Evolutionary conservation across 495 filamentous ascomycete species (phyloP), one percentile per base, ranked within the genome.

Genomic region (Penicillium dipodomyicola): DNA sequence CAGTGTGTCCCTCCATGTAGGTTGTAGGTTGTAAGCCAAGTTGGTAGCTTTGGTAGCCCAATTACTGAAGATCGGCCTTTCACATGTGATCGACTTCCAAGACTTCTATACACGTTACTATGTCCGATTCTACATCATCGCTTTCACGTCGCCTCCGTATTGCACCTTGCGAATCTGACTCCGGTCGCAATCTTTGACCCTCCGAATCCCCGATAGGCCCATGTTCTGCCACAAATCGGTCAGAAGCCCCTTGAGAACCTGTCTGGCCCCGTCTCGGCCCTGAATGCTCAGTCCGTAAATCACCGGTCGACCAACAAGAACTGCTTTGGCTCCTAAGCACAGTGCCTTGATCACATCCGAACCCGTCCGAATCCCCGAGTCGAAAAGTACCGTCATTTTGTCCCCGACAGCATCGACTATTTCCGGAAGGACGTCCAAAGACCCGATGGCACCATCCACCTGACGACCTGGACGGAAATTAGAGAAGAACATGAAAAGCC

Each of bases 241-340:
- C 41, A 85, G 65, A 15, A 86, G 63, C 5, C 80, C 77, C 44
- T 77, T 75, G 29, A 87, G 56, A 3, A 87, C 82, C 51, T 83
- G 74, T 55, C 78, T 79, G 3, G 81, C 85, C 5, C 85, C 84
- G 40, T 77, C 68, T 54, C 81, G 75, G 9, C 85, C 85, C 30
- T 74, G 76, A 33, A 83, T 76, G 2, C 74, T 77, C 17, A 96
- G 90, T 46, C 92, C 92, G 67, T 91, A 96, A 61, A 96, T 77
- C 70, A 92, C 91, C 17, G 92, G 92, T 25, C 92, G 75, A 12
- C 90, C 91, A 56, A 96, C 90, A 17, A 93, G 85, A 0, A 96
- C 91, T n/a, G 88, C 91, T 67, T 84, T 89, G 5, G 91, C 92
- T 40, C 92, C 92, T 4, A 97, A 77, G 59, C 89, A 94, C 35